phyloP scores from a whole-genome alignment of 108 stramenopile genomes.

The Cylindrotheca closterium region DNA sequence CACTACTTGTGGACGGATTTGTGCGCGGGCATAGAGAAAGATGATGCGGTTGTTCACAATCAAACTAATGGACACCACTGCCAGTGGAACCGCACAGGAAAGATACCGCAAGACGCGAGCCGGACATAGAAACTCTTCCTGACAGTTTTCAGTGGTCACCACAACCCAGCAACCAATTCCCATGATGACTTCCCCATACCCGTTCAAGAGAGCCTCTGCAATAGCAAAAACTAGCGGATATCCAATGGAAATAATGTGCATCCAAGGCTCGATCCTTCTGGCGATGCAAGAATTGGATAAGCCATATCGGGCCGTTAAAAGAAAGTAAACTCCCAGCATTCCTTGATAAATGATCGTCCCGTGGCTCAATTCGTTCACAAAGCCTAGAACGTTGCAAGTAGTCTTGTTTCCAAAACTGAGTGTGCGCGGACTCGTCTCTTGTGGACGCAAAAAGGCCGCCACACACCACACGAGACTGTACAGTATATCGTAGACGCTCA shows the following conservation, averaged over 20 bases:
- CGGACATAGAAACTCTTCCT: not conserved
- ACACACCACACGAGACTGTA: not conserved
- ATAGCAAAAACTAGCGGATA: slow-evolving; percentile 1
- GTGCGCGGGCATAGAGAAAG: not conserved
- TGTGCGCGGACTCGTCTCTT: not conserved
- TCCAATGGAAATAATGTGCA: not conserved
- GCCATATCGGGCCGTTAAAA: slow-evolving; percentile 8
- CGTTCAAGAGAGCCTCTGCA: not conserved
- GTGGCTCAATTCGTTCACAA: slow-evolving; percentile 8
- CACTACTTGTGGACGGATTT: not conserved
- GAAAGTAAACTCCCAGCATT: slow-evolving; percentile 14
- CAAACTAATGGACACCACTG: not conserved
- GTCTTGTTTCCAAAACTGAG: slow-evolving; percentile 10
- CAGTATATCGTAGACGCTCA: slow-evolving; percentile 6
- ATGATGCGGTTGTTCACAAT: slow-evolving; percentile 9
- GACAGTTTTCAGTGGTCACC: not conserved
- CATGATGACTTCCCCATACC: not conserved
- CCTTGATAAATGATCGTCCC: slow-evolving; percentile 13
- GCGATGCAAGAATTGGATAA: not conserved
- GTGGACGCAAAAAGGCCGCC: slow-evolving; percentile 4
- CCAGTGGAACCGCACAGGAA: not conserved
- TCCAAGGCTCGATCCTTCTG: not conserved
- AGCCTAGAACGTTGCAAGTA: slow-evolving; percentile 20
- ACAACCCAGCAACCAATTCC: not conserved
- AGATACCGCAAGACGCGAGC: slow-evolving; percentile 2